phyloP scores from a whole-genome alignment of 495 filamentous ascomycete species.

The Annulohypoxylon stygium region DNA sequence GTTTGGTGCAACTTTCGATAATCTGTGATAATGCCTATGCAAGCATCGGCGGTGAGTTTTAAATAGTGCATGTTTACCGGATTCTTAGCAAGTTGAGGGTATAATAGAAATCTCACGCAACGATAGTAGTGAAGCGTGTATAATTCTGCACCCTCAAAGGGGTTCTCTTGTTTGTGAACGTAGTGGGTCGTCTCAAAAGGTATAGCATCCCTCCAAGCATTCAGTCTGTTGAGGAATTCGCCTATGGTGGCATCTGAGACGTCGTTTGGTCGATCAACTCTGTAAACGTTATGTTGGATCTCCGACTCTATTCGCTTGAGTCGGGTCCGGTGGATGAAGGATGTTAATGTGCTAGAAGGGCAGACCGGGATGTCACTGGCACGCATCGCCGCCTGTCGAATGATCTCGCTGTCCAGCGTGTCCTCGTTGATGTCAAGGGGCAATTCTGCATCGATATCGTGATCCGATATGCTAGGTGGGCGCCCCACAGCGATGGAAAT shows the following conservation, averaged over 20 bases:
- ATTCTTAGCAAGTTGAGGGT: constrained; percentile 64
- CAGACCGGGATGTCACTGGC: constrained; percentile 49
- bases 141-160: constrained; percentile 64
- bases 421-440: constrained; percentile 64
- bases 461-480: constrained; percentile 66
- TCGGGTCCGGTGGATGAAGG: constrained; percentile 63
- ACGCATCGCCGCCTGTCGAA: constrained; percentile 49
- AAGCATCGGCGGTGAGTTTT: constrained; percentile 64
- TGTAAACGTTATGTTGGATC: constrained; percentile 69
- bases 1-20: constrained; percentile 66
- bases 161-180: constrained; percentile 62
- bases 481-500: constrained; percentile 67
- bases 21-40: constrained; percentile 64
- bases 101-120: constrained; percentile 65
- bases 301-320: constrained; percentile 68
- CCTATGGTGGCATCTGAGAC: constrained; percentile 46
- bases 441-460: constrained; percentile 65
- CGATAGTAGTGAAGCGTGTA: constrained; percentile 67
- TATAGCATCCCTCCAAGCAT: constrained; percentile 49
- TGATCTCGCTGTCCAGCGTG: constrained; percentile 57
- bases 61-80: constrained; percentile 65
- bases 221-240: constrained; percentile 47
- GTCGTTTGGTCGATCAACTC: constrained; percentile 60
- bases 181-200: constrained; percentile 49
- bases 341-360: constrained; percentile 61